Conservation (phyloP, 2,329 filamentous ascomycete species). For the Curvularia hawaiiensis region DNA sequence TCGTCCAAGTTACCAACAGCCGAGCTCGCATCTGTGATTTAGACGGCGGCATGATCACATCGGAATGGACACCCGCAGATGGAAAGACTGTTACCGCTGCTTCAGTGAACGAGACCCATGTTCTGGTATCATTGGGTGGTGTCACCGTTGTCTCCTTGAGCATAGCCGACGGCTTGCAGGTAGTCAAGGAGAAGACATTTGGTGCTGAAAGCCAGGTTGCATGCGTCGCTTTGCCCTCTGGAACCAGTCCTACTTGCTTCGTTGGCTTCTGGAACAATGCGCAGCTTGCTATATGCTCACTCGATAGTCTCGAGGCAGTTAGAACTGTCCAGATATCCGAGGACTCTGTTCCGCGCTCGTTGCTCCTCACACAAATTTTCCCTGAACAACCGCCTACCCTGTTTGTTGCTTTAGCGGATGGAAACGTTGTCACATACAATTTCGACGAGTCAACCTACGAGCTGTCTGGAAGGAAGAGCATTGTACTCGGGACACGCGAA, state of each 20-base stretch:
- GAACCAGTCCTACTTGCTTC: conserved; percentile 70
- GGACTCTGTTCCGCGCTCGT: conserved; percentile 79
- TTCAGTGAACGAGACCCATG: conserved; percentile 71
- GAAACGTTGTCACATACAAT: conserved; percentile 83
- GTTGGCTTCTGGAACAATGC: conserved; percentile 89
- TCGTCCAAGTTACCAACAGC: conserved; percentile 78
- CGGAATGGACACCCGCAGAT: conserved; percentile 62
- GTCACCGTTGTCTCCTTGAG: conserved; percentile 72
- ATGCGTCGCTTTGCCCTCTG: conserved; percentile 75
- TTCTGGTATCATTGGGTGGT: conserved; percentile 78
- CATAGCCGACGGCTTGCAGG: conserved; percentile 62
- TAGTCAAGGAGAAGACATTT: conserved; percentile 65
- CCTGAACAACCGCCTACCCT: conserved; percentile 71
- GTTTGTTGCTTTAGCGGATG: conserved; percentile 90
- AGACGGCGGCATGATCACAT: conserved; percentile 58
- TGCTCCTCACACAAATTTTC: conserved; percentile 80
- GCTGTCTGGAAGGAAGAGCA: conserved; percentile 76
- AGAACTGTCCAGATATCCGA: conserved; percentile 62
- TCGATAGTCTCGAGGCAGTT: conserved; percentile 69
- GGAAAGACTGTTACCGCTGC: conserved; percentile 72
- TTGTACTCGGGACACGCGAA: conserved; percentile 84
- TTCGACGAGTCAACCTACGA: conserved; percentile 66
- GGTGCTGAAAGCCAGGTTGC: conserved; percentile 77
- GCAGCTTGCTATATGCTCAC: conserved; percentile 73
- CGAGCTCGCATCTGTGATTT: conserved; percentile 67